A percentile compares a stretch with the other conserved stretches of the same genome.
Evolutionary conservation across 306 rosid genomes (phyloP).

Genomic region (Calophaca sinica): DNA sequence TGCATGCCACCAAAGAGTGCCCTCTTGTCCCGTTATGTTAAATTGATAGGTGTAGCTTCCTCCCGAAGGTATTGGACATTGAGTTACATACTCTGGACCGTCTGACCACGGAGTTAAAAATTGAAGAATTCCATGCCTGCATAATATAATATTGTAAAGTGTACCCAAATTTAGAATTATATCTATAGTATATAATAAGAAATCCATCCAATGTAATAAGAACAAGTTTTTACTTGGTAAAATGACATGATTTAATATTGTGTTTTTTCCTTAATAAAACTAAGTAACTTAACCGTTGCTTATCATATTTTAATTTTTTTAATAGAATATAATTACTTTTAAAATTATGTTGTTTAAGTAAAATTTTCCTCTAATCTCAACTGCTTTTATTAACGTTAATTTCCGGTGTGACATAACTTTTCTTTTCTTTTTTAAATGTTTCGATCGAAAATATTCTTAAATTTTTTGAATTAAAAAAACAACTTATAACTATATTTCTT

Average conservation of each 20-base stretch:
- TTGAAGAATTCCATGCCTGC: slow-evolving; percentile 81
- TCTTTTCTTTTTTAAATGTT: no score
- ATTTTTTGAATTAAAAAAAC: no score
- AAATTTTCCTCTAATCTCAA: no score
- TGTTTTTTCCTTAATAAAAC: no score
- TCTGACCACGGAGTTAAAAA: slow-evolving; percentile 71
- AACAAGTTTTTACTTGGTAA: background rate
- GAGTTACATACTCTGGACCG: slow-evolving; percentile 73
- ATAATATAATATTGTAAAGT: background rate
- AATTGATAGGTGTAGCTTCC: slow-evolving; percentile 59
- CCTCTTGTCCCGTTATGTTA: slow-evolving; percentile 66
- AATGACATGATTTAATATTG: background rate
- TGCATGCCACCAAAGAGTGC: slow-evolving; percentile 89
- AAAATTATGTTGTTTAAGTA: no score
- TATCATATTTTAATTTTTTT: no score
- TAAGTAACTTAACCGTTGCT: background rate
- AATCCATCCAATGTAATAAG: background rate
- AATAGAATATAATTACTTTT: no score
- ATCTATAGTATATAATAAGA: background rate
- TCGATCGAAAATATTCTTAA: no score
- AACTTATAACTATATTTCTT: no score
- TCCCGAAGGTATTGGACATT: slow-evolving; percentile 67
- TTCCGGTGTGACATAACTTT: no score
- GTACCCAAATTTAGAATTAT: background rate
- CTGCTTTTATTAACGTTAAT: no score